A percentile compares a stretch with the other conserved stretches of the same genome.
phyloP scores from a whole-genome alignment of 2,329 filamentous ascomycete genomes.

The Penicillium psychrosexuale region DNA sequence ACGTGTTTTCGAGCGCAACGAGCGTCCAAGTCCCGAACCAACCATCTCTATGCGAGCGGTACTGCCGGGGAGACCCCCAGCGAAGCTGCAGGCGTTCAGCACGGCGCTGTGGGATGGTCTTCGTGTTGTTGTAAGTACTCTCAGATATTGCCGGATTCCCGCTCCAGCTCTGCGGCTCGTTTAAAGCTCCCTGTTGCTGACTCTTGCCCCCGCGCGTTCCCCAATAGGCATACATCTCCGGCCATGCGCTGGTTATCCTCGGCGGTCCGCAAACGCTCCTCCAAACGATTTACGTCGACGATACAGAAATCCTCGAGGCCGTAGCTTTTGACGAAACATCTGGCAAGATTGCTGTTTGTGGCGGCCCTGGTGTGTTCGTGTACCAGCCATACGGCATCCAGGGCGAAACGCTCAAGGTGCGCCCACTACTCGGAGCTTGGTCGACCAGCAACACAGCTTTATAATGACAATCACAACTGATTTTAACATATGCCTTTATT shows the following conservation, averaged over 20 bases:
- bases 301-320: constrained; percentile 65
- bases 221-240: constrained; percentile 77
- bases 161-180: not conserved
- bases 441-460: not conserved
- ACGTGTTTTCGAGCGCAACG: constrained; percentile 25
- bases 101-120: constrained; percentile 69
- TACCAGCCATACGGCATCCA: constrained; percentile 72
- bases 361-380: constrained; percentile 64
- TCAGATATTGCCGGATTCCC: not conserved
- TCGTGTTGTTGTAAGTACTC: constrained; percentile 64
- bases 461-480: not conserved
- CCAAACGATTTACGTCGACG: constrained; percentile 88
- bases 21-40: constrained; percentile 25
- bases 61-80: constrained; percentile 73
- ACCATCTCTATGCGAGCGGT: constrained; percentile 68
- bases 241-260: constrained; percentile 81
- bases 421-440: constrained; percentile 23
- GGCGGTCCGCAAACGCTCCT: constrained; percentile 69
- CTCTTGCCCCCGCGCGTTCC: constrained; percentile 10
- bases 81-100: constrained; percentile 73
- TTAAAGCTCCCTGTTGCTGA: constrained; percentile 10
- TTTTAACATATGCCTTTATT: constrained; percentile 19
- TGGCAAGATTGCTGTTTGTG: constrained; percentile 80
- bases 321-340: constrained; percentile 76
- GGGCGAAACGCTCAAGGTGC: constrained; percentile 71